These are phyloP conservation scores for Vigna trinervia DNA, from an alignment of 306 rosid genomes.

Conservation along the genomic window DNA sequence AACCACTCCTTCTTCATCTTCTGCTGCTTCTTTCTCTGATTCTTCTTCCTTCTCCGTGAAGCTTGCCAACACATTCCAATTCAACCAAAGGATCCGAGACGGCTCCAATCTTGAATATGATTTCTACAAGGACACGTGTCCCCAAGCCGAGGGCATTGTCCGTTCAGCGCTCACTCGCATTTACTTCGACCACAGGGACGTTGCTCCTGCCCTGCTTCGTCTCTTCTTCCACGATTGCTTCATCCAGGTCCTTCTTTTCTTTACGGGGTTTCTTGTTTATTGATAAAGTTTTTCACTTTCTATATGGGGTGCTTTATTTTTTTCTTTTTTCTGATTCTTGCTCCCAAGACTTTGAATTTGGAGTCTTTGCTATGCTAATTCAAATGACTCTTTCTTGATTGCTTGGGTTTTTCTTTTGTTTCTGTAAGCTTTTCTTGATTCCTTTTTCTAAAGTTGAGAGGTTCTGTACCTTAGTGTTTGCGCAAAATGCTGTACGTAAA, in stretches of 20 bases:
- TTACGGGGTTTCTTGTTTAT: neutral
- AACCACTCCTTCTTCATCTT: neutral
- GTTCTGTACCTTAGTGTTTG: no score
- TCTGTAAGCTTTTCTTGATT: neutral
- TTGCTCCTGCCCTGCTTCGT: slow-evolving; percentile 73
- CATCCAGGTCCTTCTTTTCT: slow-evolving; percentile 56
- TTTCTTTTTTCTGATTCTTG: neutral
- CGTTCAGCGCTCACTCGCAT: slow-evolving; percentile 60
- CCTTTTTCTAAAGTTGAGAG: neutral
- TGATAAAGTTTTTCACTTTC: neutral
- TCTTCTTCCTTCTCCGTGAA: slow-evolving; percentile 32
- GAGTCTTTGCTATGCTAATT: neutral
- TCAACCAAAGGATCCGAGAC: slow-evolving; percentile 35
- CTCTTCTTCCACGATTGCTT: slow-evolving; percentile 96
- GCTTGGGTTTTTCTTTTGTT: neutral
- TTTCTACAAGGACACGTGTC: slow-evolving; percentile 66
- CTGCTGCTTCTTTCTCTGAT: neutral
- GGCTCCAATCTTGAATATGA: slow-evolving; percentile 60
- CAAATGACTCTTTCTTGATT: slow-evolving; percentile 17
- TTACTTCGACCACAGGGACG: slow-evolving; percentile 55
- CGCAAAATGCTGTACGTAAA: no score
- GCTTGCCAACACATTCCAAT: slow-evolving; percentile 30
- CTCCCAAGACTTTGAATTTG: neutral
- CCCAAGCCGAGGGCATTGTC: slow-evolving; percentile 65
- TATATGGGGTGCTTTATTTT: neutral